These are phyloP conservation scores for Rubroboletus satanas DNA, from an alignment of 768 basidiomycete genomes.

Conservation along the genomic window DNA sequence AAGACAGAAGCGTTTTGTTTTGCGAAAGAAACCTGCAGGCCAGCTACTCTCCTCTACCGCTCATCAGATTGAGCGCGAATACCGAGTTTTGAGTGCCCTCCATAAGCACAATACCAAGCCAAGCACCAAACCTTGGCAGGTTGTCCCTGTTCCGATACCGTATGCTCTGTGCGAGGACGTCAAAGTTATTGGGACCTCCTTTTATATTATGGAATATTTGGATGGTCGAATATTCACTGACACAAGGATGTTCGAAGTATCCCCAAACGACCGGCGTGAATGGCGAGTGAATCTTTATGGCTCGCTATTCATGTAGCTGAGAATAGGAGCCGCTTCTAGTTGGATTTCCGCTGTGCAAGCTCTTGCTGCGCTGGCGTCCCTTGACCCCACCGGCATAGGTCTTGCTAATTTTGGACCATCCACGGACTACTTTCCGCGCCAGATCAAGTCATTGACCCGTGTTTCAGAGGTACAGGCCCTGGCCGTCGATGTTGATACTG, in stretches of 20 bases:
- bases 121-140: conserved; percentile 44
- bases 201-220: conserved; percentile 96
- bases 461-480: conserved; percentile 78
- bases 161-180: conserved; percentile 79
- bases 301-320: background rate
- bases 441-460: conserved; percentile 83
- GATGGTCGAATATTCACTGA: conserved; percentile 94
- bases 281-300: conserved; percentile 48
- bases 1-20: conserved; percentile 65
- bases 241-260: conserved; percentile 65
- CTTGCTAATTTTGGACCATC: conserved; percentile 68
- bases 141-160: conserved; percentile 83
- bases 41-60: conserved; percentile 85
- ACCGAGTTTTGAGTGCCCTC: conserved; percentile 71
- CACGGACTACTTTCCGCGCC: conserved; percentile 86
- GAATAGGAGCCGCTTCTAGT: conserved; percentile 34
- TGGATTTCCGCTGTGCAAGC: conserved; percentile 76
- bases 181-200: conserved; percentile 77
- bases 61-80: conserved; percentile 95
- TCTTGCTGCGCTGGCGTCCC: conserved; percentile 62
- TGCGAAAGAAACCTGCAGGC: conserved; percentile 92
- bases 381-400: conserved; percentile 63
- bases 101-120: conserved; percentile 64
- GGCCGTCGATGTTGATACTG: conserved; percentile 62
- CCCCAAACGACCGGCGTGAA: conserved; percentile 58